Evolutionary conservation across 169 alveolate genomes (phyloP), one percentile per base, ranked within the genome.

Genomic region (Cryptosporidium ryanae): DNA sequence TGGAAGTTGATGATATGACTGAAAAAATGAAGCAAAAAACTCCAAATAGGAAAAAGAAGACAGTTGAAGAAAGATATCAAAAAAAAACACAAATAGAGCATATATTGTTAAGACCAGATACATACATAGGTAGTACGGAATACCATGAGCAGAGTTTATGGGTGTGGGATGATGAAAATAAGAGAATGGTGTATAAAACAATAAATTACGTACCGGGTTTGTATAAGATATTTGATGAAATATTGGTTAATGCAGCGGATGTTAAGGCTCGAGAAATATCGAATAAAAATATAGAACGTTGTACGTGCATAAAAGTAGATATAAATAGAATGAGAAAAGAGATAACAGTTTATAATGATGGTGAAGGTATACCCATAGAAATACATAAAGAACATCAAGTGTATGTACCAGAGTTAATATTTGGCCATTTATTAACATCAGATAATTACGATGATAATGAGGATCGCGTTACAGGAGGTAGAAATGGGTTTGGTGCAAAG

Each of bases 401-500:
- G 59, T 98, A 98, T 91, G 99, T 98, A 0, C 99, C 99, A 44
- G 99, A 98, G 92, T 91, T 98, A 91, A 96, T 98, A 65, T 98
- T 98, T 91, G 99, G 99, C 65, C 95, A 98, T 87, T 91, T 99
- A 70, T 94, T 98, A 83, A 98, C 99, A 43, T 96, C 99, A 17
- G 98, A 97, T 90, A 98, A 98, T 93, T 98, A 98, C 91, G 99
- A 98, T 84, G 99, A 98, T 94, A 91, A 94, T 48, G 98, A 97
- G 84, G 97, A 96, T 82, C 95, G 98, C 82, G 98, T 98, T 15
- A 97, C 99, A 0, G 99, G 99, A 4, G 99, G 99, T 10, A 93
- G 99, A 82, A 98, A 98, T 92, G 99, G 99, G 12, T 98, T 93
- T 90, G 99, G 99, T 2, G 99, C 99, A 17, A 98, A 98, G 91